Evolutionary conservation across 345 rosid genomes (phyloP), one percentile per base, ranked within the genome.

Genomic region (Cardiospermum halicacabum): DNA sequence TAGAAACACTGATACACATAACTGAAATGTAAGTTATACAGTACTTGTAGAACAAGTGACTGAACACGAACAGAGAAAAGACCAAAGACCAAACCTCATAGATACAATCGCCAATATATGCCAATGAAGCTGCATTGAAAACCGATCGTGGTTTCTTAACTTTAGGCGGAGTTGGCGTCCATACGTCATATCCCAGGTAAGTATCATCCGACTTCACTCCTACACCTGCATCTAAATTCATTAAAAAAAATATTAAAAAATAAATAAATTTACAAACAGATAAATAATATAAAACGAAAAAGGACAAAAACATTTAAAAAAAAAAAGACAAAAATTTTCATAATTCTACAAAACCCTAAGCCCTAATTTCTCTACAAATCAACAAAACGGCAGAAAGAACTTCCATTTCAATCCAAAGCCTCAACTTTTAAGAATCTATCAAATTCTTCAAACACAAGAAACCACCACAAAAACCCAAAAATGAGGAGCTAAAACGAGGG

Each of bases 71-170:
- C 0, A 34, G 39, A 18, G 43, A 58, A 25, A 19, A 6, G 12
- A 67, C 53, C 4, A 7, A 21, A 24, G 28, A 48, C 61, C 70
- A 13, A 27, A 90, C 98, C 94, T 93, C 94, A 19, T 82, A 90
- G 58, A 90, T 79, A 42, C 94, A 78, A 74, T 92, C 96, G 54
- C 95, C 96, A 8, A 82, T 65, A 43, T 77, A 79, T 11, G 86
- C 83, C 25, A 79, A 54, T 11, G 69, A 57, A 0, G 83, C 78
- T 1, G 82, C 78, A 75, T 84, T 84, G 64, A 56, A 84, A 6
- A 74, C 74, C 0, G 85, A 80, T 27, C 85, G 83, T 66, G 92
- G 87, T 82, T 86, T 86, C 76, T 77, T 84, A 16, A 86, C 85
- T 72, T 80, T 80, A 1, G 92, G 92, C 13, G 87, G 80, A 32